phyloP scores from a whole-genome alignment of 257 asterid species.

The Solanum corneliomulleri region DNA sequence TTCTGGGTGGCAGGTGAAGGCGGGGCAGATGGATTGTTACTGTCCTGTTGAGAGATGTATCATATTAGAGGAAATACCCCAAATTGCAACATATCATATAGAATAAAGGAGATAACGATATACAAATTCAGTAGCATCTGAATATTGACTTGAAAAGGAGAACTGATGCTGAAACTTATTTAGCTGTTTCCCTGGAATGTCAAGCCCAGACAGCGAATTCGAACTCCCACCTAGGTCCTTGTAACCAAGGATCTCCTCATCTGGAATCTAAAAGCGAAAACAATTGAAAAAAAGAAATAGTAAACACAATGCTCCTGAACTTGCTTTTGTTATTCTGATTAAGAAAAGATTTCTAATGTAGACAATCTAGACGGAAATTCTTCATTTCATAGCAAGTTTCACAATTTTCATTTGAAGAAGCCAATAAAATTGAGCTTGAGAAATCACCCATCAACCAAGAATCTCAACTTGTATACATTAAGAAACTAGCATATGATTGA shows the following conservation, averaged over 20 bases:
- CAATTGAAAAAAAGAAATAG: background rate
- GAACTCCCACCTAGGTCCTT: slow-evolving; percentile 48
- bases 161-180: slow-evolving; percentile 51
- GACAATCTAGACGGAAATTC: background rate
- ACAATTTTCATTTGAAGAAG: background rate
- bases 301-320: background rate
- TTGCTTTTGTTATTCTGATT: background rate
- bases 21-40: slow-evolving; percentile 35
- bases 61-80: slow-evolving; percentile 12
- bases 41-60: slow-evolving; percentile 52
- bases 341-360: background rate
- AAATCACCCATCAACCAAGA: background rate
- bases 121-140: slow-evolving; percentile 63
- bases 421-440: background rate
- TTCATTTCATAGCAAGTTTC: background rate
- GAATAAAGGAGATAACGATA: slow-evolving; percentile 3
- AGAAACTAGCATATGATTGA: background rate
- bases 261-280: slow-evolving; percentile 46
- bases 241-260: slow-evolving; percentile 54
- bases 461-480: background rate
- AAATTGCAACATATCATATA: background rate
- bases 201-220: slow-evolving; percentile 8
- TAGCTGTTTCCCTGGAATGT: slow-evolving; percentile 33
- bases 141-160: slow-evolving; percentile 58
- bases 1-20: slow-evolving; percentile 30